Base-by-base conservation (phyloP, 148 eudicot genomes). In the Polygonum maritimum region DNA sequence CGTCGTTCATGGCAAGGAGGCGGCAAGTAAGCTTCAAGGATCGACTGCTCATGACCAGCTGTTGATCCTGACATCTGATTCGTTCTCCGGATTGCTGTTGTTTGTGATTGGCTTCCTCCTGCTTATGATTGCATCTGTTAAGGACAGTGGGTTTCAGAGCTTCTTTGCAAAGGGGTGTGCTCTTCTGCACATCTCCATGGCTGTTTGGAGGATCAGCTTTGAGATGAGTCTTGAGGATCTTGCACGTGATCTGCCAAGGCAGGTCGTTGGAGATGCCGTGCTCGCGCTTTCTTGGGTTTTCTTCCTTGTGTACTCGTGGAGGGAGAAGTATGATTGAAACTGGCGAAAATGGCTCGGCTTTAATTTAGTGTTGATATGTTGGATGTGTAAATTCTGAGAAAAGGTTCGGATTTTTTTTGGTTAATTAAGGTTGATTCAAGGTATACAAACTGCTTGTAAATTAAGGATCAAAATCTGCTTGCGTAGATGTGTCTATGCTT, bases 91-190 rank as follows among this genome's bases (percentile, higher is more conserved):
- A 75, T 80, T 93, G 84, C 97, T 91, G 77, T 71, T 93, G 57
- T 93, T 89, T 79, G 90, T 80, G 4, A 86, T 93, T 82, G 98
- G 97, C 39, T 86, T 93, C 71, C 82, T 93, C 14, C 57, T 93
- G 77, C 88, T 93, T 74, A 93, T 93, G 98, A 90, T 91, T 73
- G 90, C 98, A 40, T 91, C 87, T 79, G 90, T 94, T 26, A 85
- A 86, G 79, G 98, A 94, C 57, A 76, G 63, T 31, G 82, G 87
- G 73, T 94, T 94, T 77, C 97, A 94, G 63, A 76, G 83, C 79
- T 91, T 88, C 76, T 94, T 94, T 49, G 98, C 98, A 2, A 88
- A 82, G 76, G 98, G 98, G 4, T 91, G 97, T 77, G 92, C 89
- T 78, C 74, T 94, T 62, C 84, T 94, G 9, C 95, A 94, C 77